phyloP scores from a whole-genome alignment of 371 early-diverging fungal genomes.

The Lichtheimia corymbifera region DNA sequence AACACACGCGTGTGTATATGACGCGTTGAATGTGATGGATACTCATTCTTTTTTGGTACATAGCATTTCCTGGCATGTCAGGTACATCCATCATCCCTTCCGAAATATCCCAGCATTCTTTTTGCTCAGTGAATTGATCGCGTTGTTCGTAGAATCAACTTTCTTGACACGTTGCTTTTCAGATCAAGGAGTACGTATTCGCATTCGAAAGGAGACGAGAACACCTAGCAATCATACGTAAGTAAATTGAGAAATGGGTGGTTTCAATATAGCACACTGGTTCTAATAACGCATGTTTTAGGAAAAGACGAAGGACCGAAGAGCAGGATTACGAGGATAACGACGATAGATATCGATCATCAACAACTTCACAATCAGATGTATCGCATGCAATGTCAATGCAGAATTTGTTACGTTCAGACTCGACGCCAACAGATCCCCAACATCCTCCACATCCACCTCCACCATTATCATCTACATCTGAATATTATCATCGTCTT shows the following conservation, averaged over 20 bases:
- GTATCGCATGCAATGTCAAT: slow-evolving; percentile 14
- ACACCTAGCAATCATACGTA: slow-evolving; percentile 2
- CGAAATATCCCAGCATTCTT: too few relatives aligned
- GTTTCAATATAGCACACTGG: too few relatives aligned
- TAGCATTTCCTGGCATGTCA: slow-evolving; percentile 84
- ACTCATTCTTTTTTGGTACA: slow-evolving; percentile 1
- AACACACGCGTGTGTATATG: too few relatives aligned
- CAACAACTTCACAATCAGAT: neutral
- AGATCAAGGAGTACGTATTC: slow-evolving; percentile 93
- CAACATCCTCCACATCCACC: neutral
- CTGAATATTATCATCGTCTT: neutral
- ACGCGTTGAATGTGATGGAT: neutral
- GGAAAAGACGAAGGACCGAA: slow-evolving; percentile 5
- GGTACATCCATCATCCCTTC: slow-evolving; percentile 34
- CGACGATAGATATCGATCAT: neutral
- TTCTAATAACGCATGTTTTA: neutral
- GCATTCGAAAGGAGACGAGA: slow-evolving; percentile 74
- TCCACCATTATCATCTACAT: neutral
- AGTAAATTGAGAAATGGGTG: neutral
- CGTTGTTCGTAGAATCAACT: slow-evolving; percentile 69
- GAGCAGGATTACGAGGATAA: neutral
- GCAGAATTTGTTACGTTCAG: slow-evolving; percentile 8
- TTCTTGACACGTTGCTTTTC: slow-evolving; percentile 88
- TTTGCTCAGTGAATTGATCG: too few relatives aligned
- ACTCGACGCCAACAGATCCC: neutral